These are phyloP conservation scores for Tetrapisispora iriomotensis DNA, from an alignment of 805 yeast genomes.

Conservation along the genomic window DNA sequence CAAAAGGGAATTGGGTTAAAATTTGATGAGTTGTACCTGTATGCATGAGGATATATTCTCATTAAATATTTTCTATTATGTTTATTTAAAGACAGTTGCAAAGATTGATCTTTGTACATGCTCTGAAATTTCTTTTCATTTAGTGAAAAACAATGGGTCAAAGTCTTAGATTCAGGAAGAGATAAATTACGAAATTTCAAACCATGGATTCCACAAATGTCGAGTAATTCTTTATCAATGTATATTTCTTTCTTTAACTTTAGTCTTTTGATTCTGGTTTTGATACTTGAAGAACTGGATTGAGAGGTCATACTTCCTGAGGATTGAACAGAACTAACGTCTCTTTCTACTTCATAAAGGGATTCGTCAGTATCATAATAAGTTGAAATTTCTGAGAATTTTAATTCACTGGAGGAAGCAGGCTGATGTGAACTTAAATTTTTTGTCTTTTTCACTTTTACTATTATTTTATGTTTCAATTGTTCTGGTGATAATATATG, in stretches of 20 bases:
- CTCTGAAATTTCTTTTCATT: conserved; percentile 60
- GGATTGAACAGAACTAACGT: conserved; percentile 8
- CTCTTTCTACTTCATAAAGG: conserved; percentile 26
- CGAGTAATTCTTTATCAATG: conserved; percentile 18
- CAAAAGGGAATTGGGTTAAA: conserved; percentile 74
- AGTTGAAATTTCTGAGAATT: conserved; percentile 6
- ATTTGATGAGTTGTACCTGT: conserved; percentile 68
- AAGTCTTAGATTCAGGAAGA: conserved; percentile 71
- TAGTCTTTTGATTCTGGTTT: conserved; percentile 27
- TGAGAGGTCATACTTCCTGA: conserved; percentile 7
- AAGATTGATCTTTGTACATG: conserved; percentile 53
- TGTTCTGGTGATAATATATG: conserved; percentile 63
- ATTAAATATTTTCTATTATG: conserved; percentile 69
- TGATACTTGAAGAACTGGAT: conserved; percentile 4
- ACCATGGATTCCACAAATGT: conserved; percentile 43
- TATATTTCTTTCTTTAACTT: conserved; percentile 18
- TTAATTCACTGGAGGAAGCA: not conserved
- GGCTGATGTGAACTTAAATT: not conserved
- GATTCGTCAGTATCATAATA: conserved; percentile 25
- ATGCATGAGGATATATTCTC: conserved; percentile 81
- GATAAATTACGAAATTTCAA: conserved; percentile 72
- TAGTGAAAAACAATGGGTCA: conserved; percentile 78
- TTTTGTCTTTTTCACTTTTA: conserved; percentile 64
- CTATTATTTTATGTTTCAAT: conserved; percentile 56
- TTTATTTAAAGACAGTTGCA: conserved; percentile 47